Evolutionary conservation across 1,139 yeast genomes (phyloP), one percentile per base, ranked within the genome.

Genomic region (Pichia cactophila): DNA sequence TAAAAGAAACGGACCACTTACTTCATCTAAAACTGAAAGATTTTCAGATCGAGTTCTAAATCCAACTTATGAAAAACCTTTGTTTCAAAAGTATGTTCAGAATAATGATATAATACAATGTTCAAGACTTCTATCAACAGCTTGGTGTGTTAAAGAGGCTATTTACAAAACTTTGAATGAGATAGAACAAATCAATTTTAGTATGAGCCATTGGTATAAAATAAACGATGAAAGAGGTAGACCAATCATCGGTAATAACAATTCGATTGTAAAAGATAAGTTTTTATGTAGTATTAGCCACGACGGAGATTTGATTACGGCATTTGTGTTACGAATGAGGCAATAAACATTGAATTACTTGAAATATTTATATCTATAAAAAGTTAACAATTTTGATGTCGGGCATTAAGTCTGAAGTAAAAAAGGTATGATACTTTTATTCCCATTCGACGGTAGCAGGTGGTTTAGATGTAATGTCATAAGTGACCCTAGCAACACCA

Each of bases 381-480:
- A 31, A 31, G 35, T 31, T 11, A 31, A 10, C 10, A 31, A 31
- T 3, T 10, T 31, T 5, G n/a, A 31, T 31, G 12, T 12, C 7
- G 14, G 6, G n/a, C n/a, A 31, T 31, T 29, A 23, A 4, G 23
- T 23, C 5, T 23, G 5, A 23, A 3, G 5, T 23, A 23, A 23
- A 23, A 20, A 23, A 23, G 35, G n/a, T 3, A 31, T 17, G 40
- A 44, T n/a, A 23, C 42, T 50, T 56, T 64, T 84, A 92, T 75
- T 92, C 98, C 97, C 97, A 92, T 72, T 92, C 98, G 61, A 92
- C 98, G 54, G 98, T 94, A 54, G 98, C 98, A 57, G 98, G 98
- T 54, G 98, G 98, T 75, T 92, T 92, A 55, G 97, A 89, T 56
- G 98, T 92, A 69, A 94, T 90, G 70, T 92, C 99, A 70, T 92